Evolutionary conservation across 106 monocot genomes (phyloP).

Genomic region (Posidonia australis): DNA sequence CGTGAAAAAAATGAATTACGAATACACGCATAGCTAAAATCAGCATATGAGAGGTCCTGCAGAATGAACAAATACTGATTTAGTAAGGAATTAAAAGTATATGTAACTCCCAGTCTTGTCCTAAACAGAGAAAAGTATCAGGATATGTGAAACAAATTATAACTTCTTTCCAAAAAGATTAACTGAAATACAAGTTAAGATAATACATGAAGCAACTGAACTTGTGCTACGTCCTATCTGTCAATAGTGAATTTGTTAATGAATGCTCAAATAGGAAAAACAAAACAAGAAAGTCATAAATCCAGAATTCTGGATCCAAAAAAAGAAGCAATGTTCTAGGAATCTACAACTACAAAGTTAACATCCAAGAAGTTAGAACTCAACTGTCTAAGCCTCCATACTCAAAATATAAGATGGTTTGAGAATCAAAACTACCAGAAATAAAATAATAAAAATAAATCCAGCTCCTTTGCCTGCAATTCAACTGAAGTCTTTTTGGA

Average conservation of each 20-base stretch:
- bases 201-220: background rate
- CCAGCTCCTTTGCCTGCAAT: no score
- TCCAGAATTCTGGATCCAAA: no score
- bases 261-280: background rate
- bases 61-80: conserved; percentile 2
- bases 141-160: background rate
- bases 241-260: background rate
- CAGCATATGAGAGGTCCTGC: conserved; percentile 81
- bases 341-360: no score
- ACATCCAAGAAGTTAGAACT: no score
- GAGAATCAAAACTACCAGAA: background rate
- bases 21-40: conserved; percentile 77
- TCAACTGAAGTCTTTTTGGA: no score
- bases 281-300: no score
- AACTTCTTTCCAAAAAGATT: background rate
- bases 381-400: background rate
- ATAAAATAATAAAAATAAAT: background rate
- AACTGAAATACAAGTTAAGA: background rate
- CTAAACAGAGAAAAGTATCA: background rate
- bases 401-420: background rate
- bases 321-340: no score
- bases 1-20: conserved; percentile 52
- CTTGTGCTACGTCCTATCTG: background rate
- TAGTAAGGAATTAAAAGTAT: background rate
- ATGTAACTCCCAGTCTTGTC: background rate